A percentile compares a stretch with the other conserved stretches of the same genome.
Conservation (phyloP, 805 yeast genomes). For the Starmerella apis region DNA sequence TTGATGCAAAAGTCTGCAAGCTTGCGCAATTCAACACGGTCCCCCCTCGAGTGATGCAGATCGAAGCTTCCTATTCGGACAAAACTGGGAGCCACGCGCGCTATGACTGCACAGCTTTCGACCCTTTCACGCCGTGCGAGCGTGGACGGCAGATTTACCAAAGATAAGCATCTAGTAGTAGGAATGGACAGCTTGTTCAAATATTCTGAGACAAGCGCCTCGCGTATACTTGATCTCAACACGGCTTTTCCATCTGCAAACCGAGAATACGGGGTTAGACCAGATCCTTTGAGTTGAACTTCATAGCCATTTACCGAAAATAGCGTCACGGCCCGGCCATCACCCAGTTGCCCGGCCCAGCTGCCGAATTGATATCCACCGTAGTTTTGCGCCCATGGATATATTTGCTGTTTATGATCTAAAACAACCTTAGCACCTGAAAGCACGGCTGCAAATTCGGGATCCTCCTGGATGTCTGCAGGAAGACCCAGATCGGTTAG, state of each 20-base stretch:
- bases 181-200: constrained; percentile 75
- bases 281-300: constrained; percentile 84
- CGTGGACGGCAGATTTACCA: constrained; percentile 63
- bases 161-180: constrained; percentile 68
- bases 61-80: constrained; percentile 83
- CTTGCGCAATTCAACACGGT: constrained; percentile 48
- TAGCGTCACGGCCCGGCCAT: constrained; percentile 78
- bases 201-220: constrained; percentile 75
- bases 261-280: constrained; percentile 81
- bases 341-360: constrained; percentile 96
- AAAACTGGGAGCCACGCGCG: constrained; percentile 80
- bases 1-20: constrained; percentile 65
- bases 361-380: constrained; percentile 96
- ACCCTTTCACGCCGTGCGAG: constrained; percentile 59
- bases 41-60: constrained; percentile 62
- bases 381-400: constrained; percentile 83
- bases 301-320: constrained; percentile 59
- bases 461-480: constrained; percentile 30
- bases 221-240: constrained; percentile 75
- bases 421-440: constrained; percentile 47
- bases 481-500: constrained; percentile 49
- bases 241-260: constrained; percentile 98
- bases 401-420: constrained; percentile 35
- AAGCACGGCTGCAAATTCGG: constrained; percentile 45
- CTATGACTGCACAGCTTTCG: constrained; percentile 76